phyloP scores from a whole-genome alignment of 257 asterid species.

The Plantago ovata region DNA sequence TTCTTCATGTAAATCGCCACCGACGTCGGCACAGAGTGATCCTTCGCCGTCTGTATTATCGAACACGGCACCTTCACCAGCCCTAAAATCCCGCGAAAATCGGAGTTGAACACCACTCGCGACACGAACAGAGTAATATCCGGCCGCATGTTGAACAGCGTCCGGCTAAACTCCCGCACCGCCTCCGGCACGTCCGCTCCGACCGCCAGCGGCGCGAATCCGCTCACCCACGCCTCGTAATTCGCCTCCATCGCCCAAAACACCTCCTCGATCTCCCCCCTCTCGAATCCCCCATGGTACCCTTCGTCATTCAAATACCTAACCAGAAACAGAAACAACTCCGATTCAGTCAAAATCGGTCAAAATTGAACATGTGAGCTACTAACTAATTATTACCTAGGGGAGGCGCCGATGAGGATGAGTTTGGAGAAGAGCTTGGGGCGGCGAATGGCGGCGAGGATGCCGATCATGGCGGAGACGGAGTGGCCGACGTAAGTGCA shows the following conservation, averaged over 20 bases:
- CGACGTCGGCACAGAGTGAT: slow-evolving; percentile 78
- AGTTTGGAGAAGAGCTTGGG: slow-evolving; percentile 85
- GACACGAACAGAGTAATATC: slow-evolving; percentile 82
- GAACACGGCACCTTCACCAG: slow-evolving; percentile 75
- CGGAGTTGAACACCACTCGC: slow-evolving; percentile 66
- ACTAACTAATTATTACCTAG: slow-evolving; percentile 68
- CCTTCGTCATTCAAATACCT: slow-evolving; percentile 72
- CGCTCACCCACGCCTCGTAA: slow-evolving; percentile 90
- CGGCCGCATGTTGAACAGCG: slow-evolving; percentile 87
- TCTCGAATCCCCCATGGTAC: slow-evolving; percentile 89
- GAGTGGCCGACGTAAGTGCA: slow-evolving; percentile 96
- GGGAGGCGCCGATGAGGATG: slow-evolving; percentile 88
- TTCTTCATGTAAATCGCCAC: slow-evolving; percentile 65
- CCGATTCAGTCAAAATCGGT: slow-evolving; percentile 8
- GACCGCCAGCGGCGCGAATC: slow-evolving; percentile 89
- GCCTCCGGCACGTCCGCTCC: slow-evolving; percentile 97
- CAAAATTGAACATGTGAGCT: too few relatives aligned
- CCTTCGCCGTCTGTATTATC: slow-evolving; percentile 78
- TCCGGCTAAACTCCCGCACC: slow-evolving; percentile 76
- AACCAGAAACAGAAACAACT: slow-evolving; percentile 19
- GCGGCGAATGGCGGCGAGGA: slow-evolving; percentile 86
- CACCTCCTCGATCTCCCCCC: slow-evolving; percentile 58
- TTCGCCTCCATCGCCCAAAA: slow-evolving; percentile 86
- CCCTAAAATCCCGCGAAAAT: slow-evolving; percentile 69
- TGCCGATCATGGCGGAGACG: slow-evolving; percentile 89